Conservation (phyloP, 139 green algal species). For the Axilococcus clingmanii region DNA sequence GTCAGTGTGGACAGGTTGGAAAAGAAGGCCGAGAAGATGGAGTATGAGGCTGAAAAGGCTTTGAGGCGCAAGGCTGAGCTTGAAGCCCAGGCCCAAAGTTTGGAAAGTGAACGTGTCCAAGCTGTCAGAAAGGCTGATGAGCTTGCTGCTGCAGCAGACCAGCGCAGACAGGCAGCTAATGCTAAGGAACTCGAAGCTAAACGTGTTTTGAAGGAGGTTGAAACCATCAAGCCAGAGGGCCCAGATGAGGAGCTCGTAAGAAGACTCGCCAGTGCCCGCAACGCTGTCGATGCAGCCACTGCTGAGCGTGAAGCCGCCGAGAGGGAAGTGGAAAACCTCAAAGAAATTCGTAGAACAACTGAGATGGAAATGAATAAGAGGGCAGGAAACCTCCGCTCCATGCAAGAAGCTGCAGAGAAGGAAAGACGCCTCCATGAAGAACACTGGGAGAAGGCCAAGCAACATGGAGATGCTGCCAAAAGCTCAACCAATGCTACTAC, state of each 20-base stretch:
- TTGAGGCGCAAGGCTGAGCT: constrained; percentile 18
- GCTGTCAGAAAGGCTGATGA: constrained; percentile 5
- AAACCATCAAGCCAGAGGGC: neutral
- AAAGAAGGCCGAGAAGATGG: constrained; percentile 2
- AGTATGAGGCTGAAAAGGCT: constrained; percentile 2
- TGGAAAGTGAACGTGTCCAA: constrained; percentile 14
- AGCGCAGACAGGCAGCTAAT: constrained; percentile 1
- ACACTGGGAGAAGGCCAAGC: constrained; percentile 5
- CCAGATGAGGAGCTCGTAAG: neutral
- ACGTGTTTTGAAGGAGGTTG: neutral
- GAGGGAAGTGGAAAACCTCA: neutral
- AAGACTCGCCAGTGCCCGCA: neutral
- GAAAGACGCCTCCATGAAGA: neutral
- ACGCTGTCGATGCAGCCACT: neutral
- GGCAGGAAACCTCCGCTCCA: constrained; percentile 5
- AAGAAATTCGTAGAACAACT: constrained; percentile 6
- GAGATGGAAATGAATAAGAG: neutral
- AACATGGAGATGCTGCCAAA: constrained; percentile 2
- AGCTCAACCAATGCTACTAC: neutral
- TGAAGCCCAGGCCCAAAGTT: constrained; percentile 11
- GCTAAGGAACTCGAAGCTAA: constrained; percentile 6
- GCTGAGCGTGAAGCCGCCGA: neutral
- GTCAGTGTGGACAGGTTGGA: constrained; percentile 14
- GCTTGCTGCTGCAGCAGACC: constrained; percentile 11
- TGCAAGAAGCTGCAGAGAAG: neutral